Base-by-base conservation (phyloP, 2,329 filamentous ascomycete species). In the Huntiella omanensis region DNA sequence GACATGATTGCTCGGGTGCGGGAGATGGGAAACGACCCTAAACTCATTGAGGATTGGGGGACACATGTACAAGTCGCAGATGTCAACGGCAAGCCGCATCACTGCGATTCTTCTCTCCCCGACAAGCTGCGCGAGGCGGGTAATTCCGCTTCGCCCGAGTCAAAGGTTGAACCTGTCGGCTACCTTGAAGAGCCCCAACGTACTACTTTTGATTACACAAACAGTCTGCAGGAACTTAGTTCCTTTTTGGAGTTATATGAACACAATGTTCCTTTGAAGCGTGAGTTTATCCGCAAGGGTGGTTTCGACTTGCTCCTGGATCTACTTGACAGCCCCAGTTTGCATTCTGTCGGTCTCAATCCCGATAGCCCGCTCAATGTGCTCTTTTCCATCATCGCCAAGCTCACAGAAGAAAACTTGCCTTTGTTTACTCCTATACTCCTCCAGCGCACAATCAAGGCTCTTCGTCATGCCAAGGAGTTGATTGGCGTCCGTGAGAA, bases 1-100 rank as follows among this genome's bases (percentile, higher is more conserved):
- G 78, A 86, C 52, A 93, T 96, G 84, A 75, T 94, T 50, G 79
- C 79, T 33, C 76, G 85, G 45, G 80, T 98, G 33, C 75, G 77
- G 36, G 70, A 81, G 52, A 65, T 95, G 17, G 85, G 81, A 52
- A 73, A 75, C 43, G 68, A 70, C 37, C 82, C 84, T 57, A 79
- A 84, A 2, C 71, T 70, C 55, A 69, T 72, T 36, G 67, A 74
- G 45, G 79, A 79, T 22, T 78, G 82, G 64, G 91, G 91, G 43
- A 76, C 82, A 0, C 92, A 87, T 56, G 67, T 98, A 13, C 78
- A 82, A 65, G 65, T 75, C 13, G 67, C 72, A 39, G 69, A 73
- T 51, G 59, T 69, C 2, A 62, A 73, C 39, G 77, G 75, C 19
- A 73, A 73, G 49, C 62, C 72, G 4, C 54, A 59, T 19, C 48